Conservation (phyloP, 148 eudicot genomes). For the Fallopia convolvulus region DNA sequence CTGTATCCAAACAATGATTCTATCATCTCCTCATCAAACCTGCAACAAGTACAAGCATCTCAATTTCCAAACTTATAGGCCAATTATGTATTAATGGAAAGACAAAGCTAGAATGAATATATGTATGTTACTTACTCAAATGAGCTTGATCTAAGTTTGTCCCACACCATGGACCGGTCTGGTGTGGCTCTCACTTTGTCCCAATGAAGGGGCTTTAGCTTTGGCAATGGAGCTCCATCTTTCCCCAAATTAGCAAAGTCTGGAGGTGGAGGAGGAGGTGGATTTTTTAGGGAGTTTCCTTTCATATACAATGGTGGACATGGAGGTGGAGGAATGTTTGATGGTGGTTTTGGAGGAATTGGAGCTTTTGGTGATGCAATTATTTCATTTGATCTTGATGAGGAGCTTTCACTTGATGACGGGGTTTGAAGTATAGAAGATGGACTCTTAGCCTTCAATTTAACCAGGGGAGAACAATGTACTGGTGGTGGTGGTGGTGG, state of each 20-base stretch:
- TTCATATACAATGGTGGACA: slow-evolving; percentile 12
- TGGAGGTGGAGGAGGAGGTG: slow-evolving; percentile 61
- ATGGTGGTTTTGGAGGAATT: slow-evolving; percentile 16
- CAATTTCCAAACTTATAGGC: background rate
- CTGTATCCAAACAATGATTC: slow-evolving; percentile 89
- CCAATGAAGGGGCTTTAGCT: slow-evolving; percentile 97
- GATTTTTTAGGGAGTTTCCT: slow-evolving; percentile 30
- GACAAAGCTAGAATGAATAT: background rate
- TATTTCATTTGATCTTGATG: background rate
- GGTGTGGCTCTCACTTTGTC: slow-evolving; percentile 94
- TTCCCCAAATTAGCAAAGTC: slow-evolving; percentile 44
- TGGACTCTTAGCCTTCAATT: slow-evolving; percentile 18
- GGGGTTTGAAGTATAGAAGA: background rate
- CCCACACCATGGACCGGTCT: slow-evolving; percentile 93
- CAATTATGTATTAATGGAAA: background rate
- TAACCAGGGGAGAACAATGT: slow-evolving; percentile 16
- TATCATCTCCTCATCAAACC: slow-evolving; percentile 94
- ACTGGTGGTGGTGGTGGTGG: slow-evolving; percentile 23
- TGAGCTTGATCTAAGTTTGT: slow-evolving; percentile 79
- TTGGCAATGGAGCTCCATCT: slow-evolving; percentile 79
- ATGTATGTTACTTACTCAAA: slow-evolving; percentile 63
- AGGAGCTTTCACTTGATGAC: slow-evolving; percentile 22
- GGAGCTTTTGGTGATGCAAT: slow-evolving; percentile 7
- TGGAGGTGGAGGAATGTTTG: slow-evolving; percentile 57
- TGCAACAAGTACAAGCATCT: slow-evolving; percentile 19